Percentiles rank a stretch among this genome's conserved stretches.
These are phyloP conservation scores for Bremia lactucae DNA, from an alignment of 352 stramenopile genomes.

Conservation along the genomic window DNA sequence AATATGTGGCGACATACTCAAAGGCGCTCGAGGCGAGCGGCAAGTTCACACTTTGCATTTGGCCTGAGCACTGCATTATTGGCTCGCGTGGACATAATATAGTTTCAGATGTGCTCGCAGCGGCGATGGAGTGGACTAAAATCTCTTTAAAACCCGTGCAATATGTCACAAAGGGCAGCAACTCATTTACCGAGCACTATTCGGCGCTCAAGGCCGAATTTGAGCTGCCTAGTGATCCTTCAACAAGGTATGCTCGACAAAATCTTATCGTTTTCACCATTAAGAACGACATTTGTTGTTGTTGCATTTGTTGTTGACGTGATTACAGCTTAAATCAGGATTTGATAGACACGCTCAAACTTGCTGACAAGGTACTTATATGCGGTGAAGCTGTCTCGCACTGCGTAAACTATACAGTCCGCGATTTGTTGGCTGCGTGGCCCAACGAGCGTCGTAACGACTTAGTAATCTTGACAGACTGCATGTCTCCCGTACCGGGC, in stretches of 20 bases:
- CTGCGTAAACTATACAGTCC: constrained; percentile 95
- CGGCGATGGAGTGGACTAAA: constrained; percentile 81
- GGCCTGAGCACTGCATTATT: constrained; percentile 95
- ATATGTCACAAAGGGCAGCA: constrained; percentile 91
- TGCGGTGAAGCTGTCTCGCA: constrained; percentile 93
- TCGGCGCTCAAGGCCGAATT: constrained; percentile 91
- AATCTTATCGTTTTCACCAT: too few relatives aligned
- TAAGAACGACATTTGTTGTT: too few relatives aligned
- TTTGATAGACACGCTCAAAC: constrained; percentile 81
- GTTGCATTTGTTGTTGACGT: too few relatives aligned
- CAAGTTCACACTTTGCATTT: constrained; percentile 91
- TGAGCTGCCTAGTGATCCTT: constrained; percentile 57
- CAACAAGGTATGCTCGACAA: constrained; percentile 47
- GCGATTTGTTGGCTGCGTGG: constrained; percentile 86
- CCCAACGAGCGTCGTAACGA: constrained; percentile 48
- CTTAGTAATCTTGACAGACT: constrained; percentile 74
- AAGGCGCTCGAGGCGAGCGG: constrained; percentile 73
- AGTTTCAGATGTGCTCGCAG: constrained; percentile 68
- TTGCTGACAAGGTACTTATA: constrained; percentile 81
- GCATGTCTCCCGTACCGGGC: constrained; percentile 52
- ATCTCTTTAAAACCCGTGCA: constrained; percentile 48
- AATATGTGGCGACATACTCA: constrained; percentile 89
- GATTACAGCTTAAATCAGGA: constrained; percentile 76
- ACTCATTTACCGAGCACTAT: constrained; percentile 95
- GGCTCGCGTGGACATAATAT: constrained; percentile 86